These are phyloP conservation scores for Cyberlindnera americana DNA, from an alignment of 805 yeast genomes.

Conservation along the genomic window DNA sequence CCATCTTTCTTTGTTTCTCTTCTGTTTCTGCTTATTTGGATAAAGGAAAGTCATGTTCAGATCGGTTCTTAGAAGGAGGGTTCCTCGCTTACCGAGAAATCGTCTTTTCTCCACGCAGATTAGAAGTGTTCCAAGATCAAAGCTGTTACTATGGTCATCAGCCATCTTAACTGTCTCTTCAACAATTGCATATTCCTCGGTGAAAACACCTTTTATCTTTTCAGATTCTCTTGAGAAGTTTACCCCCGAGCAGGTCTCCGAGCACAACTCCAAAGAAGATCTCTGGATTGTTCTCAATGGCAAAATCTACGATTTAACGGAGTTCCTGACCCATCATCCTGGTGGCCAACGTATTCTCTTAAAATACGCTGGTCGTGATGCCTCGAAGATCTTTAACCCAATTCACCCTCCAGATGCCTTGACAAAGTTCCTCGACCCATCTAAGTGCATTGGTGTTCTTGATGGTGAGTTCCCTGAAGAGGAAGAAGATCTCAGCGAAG, in stretches of 20 bases:
- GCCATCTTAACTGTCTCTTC: too few relatives aligned
- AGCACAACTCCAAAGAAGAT: conserved; percentile 50
- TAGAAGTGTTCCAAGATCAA: too few relatives aligned
- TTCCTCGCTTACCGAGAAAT: too few relatives aligned
- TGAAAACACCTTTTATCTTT: too few relatives aligned
- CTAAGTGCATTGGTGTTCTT: conserved; percentile 61
- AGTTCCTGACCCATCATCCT: conserved; percentile 77
- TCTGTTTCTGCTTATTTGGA: too few relatives aligned
- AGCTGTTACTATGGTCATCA: too few relatives aligned
- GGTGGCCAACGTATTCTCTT: conserved; percentile 71
- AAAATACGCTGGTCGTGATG: conserved; percentile 81
- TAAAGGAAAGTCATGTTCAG: too few relatives aligned
- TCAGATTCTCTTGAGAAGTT: background rate
- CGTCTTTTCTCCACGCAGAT: too few relatives aligned
- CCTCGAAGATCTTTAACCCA: conserved; percentile 80
- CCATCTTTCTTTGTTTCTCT: too few relatives aligned
- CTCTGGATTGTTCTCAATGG: conserved; percentile 84
- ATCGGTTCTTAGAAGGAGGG: too few relatives aligned
- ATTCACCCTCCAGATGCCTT: conserved; percentile 89
- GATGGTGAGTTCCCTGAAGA: conserved; percentile 35
- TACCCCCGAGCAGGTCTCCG: conserved; percentile 27
- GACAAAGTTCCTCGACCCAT: conserved; percentile 52
- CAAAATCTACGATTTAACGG: conserved; percentile 58
- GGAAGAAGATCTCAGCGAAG: conserved; percentile 31
- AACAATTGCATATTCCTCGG: too few relatives aligned